Conservation (phyloP, 1,284 basidiomycete species). For the Apiotrichum gracile region DNA sequence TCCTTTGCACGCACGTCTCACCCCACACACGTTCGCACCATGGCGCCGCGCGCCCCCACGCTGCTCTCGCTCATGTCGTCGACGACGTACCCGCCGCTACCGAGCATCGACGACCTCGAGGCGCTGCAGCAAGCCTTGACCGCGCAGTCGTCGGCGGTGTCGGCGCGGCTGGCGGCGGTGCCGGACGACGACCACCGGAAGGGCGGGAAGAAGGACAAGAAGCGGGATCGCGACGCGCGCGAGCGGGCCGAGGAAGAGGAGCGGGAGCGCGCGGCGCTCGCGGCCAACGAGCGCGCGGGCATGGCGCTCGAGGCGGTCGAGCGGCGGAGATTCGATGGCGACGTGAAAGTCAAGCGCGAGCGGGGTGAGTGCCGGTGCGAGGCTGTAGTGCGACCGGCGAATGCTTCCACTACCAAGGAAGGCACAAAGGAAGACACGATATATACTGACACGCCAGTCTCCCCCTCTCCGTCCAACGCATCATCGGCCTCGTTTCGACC, state of each 20-base stretch:
- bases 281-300: constrained; percentile 28
- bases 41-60: constrained; percentile 22
- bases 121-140: constrained; percentile 58
- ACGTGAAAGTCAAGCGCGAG: constrained; percentile 38
- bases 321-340: constrained; percentile 10
- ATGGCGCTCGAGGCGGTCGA: constrained; percentile 32
- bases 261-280: constrained; percentile 54
- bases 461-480: constrained; percentile 39
- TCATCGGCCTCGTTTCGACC: constrained; percentile 32
- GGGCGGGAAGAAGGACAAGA: constrained; percentile 57
- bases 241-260: constrained; percentile 54
- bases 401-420: no score
- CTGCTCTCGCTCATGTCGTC: constrained; percentile 34
- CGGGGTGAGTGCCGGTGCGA: no score
- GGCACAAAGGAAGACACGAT: neutral
- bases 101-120: constrained; percentile 65
- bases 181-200: constrained; percentile 5
- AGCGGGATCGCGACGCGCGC: constrained; percentile 43
- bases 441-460: constrained; percentile 21
- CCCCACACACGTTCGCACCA: neutral
- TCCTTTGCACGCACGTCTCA: neutral
- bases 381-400: no score
- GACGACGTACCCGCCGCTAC: constrained; percentile 51
- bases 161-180: constrained; percentile 52
- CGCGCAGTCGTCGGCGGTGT: constrained; percentile 53